Evolutionary conservation across 2,329 filamentous ascomycete species (phyloP).

Genomic region (Alternaria rosae): DNA sequence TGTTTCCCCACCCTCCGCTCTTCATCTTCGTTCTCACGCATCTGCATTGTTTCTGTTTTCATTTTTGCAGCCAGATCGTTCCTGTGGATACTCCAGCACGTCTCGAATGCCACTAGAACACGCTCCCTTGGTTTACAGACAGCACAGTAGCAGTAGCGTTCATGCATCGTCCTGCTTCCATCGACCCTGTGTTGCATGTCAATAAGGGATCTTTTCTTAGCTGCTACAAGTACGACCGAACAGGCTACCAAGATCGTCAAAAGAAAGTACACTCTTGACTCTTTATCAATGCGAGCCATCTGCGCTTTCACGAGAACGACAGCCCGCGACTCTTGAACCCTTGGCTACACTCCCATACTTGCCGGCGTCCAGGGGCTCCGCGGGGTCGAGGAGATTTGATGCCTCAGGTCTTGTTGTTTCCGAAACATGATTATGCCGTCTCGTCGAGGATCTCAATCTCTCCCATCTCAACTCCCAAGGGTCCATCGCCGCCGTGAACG

Average conservation of each 20-base stretch:
- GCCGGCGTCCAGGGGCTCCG: neutral
- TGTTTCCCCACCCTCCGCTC: neutral
- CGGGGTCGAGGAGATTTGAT: neutral
- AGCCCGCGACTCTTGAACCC: neutral
- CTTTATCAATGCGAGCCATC: conserved; percentile 2
- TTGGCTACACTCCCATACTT: neutral
- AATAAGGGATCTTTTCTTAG: neutral
- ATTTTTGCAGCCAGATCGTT: neutral
- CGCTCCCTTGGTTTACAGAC: neutral
- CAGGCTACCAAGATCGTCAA: neutral
- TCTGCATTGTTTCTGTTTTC: neutral
- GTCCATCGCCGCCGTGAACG: neutral
- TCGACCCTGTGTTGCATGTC: neutral
- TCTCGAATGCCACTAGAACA: neutral
- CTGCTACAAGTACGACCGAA: neutral
- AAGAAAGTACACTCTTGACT: neutral
- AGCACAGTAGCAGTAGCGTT: neutral
- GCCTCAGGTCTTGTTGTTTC: conserved; percentile 3
- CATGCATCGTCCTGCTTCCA: neutral
- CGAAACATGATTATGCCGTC: conserved; percentile 7
- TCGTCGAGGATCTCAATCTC: neutral
- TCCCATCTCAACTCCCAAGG: neutral
- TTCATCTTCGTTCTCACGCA: neutral
- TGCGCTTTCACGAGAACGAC: neutral
- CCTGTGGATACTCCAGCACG: neutral